Percentiles rank a stretch among this genome's conserved stretches.
Conservation (phyloP, 768 basidiomycete species). For the Leccinum imitatum region DNA sequence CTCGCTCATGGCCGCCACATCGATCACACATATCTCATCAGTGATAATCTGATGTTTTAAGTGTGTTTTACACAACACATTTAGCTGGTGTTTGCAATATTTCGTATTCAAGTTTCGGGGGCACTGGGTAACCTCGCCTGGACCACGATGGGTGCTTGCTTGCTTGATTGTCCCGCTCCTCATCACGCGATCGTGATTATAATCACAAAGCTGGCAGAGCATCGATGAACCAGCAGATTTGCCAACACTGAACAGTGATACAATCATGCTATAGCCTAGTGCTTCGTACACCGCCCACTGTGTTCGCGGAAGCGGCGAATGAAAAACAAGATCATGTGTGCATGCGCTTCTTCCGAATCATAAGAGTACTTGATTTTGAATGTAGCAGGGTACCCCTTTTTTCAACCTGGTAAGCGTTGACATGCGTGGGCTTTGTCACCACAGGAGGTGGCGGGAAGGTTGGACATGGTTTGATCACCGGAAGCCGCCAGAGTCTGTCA, state of each 20-base stretch:
- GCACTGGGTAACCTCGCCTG: not conserved
- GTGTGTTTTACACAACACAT: not conserved
- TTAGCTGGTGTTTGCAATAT: not conserved
- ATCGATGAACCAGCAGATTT: not conserved
- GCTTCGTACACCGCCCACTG: not conserved
- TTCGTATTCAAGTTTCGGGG: not conserved
- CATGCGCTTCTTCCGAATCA: not conserved
- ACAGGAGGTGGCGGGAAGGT: not conserved
- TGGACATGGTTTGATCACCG: slow-evolving; percentile 10
- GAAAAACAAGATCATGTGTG: not conserved
- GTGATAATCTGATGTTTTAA: not conserved
- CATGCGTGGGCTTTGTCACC: not conserved
- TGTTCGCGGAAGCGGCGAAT: not conserved
- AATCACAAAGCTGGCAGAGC: not conserved
- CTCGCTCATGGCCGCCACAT: slow-evolving; percentile 10
- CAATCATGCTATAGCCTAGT: not conserved
- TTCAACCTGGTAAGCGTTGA: not conserved
- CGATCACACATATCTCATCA: not conserved
- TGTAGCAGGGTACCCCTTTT: not conserved
- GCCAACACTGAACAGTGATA: not conserved
- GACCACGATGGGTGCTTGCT: not conserved
- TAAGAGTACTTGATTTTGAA: not conserved
- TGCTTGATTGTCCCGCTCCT: not conserved
- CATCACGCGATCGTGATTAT: not conserved
- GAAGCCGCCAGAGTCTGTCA: not conserved